Percentiles rank a stretch among this genome's conserved stretches.
Evolutionary conservation across 2,329 filamentous ascomycete species (phyloP).

Genomic region (Pseudocercospora macadamiae): DNA sequence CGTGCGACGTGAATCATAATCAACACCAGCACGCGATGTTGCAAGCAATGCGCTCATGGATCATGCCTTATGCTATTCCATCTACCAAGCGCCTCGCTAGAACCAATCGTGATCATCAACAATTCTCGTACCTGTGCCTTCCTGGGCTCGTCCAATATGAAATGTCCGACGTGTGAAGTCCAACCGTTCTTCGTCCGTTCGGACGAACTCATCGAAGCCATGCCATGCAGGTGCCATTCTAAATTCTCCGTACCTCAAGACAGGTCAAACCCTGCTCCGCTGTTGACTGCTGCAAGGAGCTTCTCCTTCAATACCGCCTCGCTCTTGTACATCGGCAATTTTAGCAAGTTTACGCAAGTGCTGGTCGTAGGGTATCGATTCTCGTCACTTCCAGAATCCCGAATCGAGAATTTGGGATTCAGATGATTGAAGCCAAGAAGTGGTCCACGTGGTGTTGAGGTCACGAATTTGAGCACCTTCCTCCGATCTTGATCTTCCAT

Average conservation of each 20-base stretch:
- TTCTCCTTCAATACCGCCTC: constrained; percentile 72
- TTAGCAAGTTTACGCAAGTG: constrained; percentile 93
- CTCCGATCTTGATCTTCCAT: constrained; percentile 77
- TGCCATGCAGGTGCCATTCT: neutral
- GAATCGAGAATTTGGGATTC: constrained; percentile 83
- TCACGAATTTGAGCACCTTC: constrained; percentile 93
- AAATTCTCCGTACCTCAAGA: constrained; percentile 55
- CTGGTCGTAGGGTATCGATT: constrained; percentile 85
- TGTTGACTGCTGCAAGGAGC: constrained; percentile 84
- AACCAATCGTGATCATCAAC: neutral
- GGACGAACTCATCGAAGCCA: too few relatives aligned
- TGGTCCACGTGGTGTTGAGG: constrained; percentile 86
- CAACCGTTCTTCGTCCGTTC: too few relatives aligned
- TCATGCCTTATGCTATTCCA: neutral
- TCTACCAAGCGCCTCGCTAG: constrained; percentile 5
- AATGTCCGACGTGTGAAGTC: too few relatives aligned
- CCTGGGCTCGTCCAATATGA: neutral
- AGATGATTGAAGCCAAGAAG: constrained; percentile 86
- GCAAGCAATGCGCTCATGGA: neutral
- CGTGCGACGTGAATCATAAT: too few relatives aligned
- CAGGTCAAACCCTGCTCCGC: constrained; percentile 86
- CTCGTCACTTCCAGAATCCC: constrained; percentile 78
- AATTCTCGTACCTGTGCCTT: neutral
- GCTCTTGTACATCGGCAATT: constrained; percentile 79
- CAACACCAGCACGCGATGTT: too few relatives aligned